Evolutionary conservation across 1,139 yeast genomes (phyloP).

Genomic region (Blastobotrys ciferrii): DNA sequence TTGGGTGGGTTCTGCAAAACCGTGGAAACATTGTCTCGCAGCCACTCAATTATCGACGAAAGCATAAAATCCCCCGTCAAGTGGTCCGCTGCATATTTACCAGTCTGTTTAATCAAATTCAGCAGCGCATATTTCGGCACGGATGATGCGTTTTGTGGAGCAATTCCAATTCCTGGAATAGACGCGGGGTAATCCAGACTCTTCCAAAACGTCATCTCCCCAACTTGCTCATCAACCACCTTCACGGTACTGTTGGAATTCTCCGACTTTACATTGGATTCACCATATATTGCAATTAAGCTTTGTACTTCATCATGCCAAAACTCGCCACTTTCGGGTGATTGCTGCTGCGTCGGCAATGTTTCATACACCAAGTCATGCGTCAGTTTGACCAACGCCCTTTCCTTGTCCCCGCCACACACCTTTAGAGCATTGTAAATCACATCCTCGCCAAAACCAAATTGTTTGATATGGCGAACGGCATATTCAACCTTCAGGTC

Average conservation of each 20-base stretch:
- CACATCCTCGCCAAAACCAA: slow-evolving; percentile 71
- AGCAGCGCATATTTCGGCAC: slow-evolving; percentile 75
- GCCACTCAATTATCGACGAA: slow-evolving; percentile 68
- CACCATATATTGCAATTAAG: neutral
- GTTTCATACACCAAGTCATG: slow-evolving; percentile 35
- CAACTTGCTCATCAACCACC: neutral
- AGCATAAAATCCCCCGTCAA: slow-evolving; percentile 69
- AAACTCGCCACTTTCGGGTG: neutral
- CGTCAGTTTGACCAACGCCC: slow-evolving; percentile 23
- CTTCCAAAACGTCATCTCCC: slow-evolving; percentile 10
- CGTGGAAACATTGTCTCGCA: slow-evolving; percentile 56
- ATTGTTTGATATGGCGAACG: slow-evolving; percentile 55
- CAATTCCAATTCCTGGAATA: slow-evolving; percentile 15
- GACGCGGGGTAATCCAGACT: slow-evolving; percentile 10
- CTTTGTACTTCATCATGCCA: slow-evolving; percentile 6
- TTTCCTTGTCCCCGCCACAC: slow-evolving; percentile 37
- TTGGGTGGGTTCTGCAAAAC: slow-evolving; percentile 76
- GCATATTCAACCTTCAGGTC: slow-evolving; percentile 46
- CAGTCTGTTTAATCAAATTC: slow-evolving; percentile 52
- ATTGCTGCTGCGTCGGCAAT: neutral
- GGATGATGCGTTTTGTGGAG: slow-evolving; percentile 18
- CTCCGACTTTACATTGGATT: slow-evolving; percentile 4
- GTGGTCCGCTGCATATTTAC: slow-evolving; percentile 38
- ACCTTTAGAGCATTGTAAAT: slow-evolving; percentile 50
- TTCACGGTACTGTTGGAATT: neutral